Evolutionary conservation across 2,329 filamentous ascomycete genomes (phyloP).

Genomic region (Calcarisporium arbuscula): DNA sequence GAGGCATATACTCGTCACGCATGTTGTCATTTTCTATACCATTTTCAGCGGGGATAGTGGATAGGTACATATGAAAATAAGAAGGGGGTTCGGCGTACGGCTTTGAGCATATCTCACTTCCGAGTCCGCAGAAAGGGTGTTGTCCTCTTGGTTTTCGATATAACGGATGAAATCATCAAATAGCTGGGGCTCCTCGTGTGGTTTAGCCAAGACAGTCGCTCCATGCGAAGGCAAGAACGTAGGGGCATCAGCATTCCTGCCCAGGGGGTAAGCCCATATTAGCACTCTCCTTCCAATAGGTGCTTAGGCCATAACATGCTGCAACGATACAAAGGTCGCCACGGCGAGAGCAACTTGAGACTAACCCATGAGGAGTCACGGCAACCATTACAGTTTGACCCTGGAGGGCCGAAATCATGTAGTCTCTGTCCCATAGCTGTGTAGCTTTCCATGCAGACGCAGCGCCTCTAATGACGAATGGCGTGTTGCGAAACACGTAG

Average conservation of each 20-base stretch:
- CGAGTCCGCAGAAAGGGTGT: slow-evolving; percentile 17
- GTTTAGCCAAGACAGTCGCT: slow-evolving; percentile 58
- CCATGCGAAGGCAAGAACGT: slow-evolving; percentile 18
- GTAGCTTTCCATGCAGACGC: slow-evolving; percentile 58
- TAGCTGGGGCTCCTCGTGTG: slow-evolving; percentile 57
- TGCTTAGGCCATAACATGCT: background rate
- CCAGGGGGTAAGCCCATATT: too few species aligned
- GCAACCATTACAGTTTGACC: slow-evolving; percentile 64
- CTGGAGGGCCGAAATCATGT: slow-evolving; percentile 49
- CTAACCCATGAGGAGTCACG: slow-evolving; percentile 65
- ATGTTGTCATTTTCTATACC: slow-evolving; percentile 71
- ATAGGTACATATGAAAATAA: slow-evolving; percentile 4
- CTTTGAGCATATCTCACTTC: slow-evolving; percentile 71
- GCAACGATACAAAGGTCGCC: background rate
- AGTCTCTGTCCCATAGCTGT: slow-evolving; percentile 54
- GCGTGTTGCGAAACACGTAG: slow-evolving; percentile 65
- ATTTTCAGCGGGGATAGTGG: background rate
- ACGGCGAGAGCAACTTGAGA: background rate
- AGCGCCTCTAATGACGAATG: slow-evolving; percentile 63
- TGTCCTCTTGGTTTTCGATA: slow-evolving; percentile 51
- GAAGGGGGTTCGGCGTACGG: slow-evolving; percentile 38
- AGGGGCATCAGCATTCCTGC: slow-evolving; percentile 33
- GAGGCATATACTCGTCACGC: slow-evolving; percentile 59
- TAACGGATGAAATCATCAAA: slow-evolving; percentile 59
- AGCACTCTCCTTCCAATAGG: too few species aligned